Evolutionary conservation across 345 rosid species (phyloP).

Genomic region (Salix brachista): DNA sequence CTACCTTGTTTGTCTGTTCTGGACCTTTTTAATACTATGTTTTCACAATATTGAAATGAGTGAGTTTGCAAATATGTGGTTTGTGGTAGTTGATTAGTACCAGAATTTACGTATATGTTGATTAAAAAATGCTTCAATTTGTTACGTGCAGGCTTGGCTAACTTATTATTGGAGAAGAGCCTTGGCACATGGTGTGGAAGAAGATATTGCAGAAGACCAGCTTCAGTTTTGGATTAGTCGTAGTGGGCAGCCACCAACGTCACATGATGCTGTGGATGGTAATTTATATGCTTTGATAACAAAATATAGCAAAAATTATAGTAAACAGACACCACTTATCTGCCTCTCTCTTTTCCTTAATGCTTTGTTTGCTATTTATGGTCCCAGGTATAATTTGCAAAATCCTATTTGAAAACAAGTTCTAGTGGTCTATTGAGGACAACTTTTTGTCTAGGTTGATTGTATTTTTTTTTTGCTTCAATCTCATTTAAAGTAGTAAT

Average conservation of each 20-base stretch:
- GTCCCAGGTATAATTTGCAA: neutral
- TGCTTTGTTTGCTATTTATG: neutral
- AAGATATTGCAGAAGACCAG: conserved; percentile 71
- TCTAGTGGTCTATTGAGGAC: neutral
- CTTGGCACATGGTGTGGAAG: conserved; percentile 61
- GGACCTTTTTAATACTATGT: neutral
- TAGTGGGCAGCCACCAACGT: conserved; percentile 52
- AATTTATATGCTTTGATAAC: conserved; percentile 8
- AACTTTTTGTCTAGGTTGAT: neutral
- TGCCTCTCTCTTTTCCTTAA: neutral
- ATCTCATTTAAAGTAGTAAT: neutral
- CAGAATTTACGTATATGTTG: neutral
- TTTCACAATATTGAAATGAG: neutral
- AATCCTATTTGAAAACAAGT: neutral
- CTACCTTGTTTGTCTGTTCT: neutral
- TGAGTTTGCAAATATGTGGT: neutral
- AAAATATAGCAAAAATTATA: neutral
- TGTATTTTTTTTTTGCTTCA: neutral
- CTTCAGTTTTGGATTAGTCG: conserved; percentile 65
- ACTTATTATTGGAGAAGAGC: conserved; percentile 83
- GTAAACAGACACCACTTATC: neutral
- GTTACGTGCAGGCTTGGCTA: conserved; percentile 64
- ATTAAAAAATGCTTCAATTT: neutral
- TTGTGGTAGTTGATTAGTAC: neutral
- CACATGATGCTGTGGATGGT: conserved; percentile 84